phyloP scores from a whole-genome alignment of 805 yeast species.

The Phaffomyces thermotolerans region DNA sequence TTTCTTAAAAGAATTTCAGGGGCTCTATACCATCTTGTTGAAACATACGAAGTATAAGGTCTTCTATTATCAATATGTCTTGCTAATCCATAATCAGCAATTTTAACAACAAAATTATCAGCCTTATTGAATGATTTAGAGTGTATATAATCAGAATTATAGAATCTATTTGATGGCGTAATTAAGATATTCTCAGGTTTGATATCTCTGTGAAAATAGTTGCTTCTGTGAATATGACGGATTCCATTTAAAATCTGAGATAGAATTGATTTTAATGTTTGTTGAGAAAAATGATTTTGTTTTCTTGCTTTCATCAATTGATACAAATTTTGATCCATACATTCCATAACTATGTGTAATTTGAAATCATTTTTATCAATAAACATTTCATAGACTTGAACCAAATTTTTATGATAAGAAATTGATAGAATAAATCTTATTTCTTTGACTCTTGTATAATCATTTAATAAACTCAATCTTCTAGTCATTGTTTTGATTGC shows the following conservation, averaged over 20 bases:
- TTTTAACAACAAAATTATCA: slow-evolving; percentile 52
- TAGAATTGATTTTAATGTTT: slow-evolving; percentile 57
- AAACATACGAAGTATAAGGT: slow-evolving; percentile 68
- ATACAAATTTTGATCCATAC: slow-evolving; percentile 74
- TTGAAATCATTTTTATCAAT: slow-evolving; percentile 53
- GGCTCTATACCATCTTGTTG: slow-evolving; percentile 82
- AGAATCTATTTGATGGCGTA: slow-evolving; percentile 48
- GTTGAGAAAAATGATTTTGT: slow-evolving; percentile 43
- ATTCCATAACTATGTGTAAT: slow-evolving; percentile 82
- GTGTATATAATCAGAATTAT: slow-evolving; percentile 28
- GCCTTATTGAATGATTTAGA: slow-evolving; percentile 16
- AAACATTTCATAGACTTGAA: slow-evolving; percentile 73
- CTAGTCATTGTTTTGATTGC: slow-evolving; percentile 80
- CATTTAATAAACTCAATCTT: slow-evolving; percentile 43
- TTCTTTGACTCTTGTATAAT: slow-evolving; percentile 56
- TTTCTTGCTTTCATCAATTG: slow-evolving; percentile 66
- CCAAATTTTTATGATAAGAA: slow-evolving; percentile 63
- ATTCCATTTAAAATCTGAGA: slow-evolving; percentile 71
- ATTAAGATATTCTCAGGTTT: slow-evolving; percentile 91
- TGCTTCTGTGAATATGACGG: slow-evolving; percentile 66
- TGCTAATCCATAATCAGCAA: slow-evolving; percentile 79
- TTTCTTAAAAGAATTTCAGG: slow-evolving; percentile 72
- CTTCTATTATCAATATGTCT: slow-evolving; percentile 46
- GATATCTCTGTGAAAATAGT: slow-evolving; percentile 80
- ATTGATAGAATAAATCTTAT: slow-evolving; percentile 58